Evolutionary conservation across 108 stramenopile genomes (phyloP), one percentile per base, ranked within the genome.

Genomic region (Pseudonitzschia multiseries): DNA sequence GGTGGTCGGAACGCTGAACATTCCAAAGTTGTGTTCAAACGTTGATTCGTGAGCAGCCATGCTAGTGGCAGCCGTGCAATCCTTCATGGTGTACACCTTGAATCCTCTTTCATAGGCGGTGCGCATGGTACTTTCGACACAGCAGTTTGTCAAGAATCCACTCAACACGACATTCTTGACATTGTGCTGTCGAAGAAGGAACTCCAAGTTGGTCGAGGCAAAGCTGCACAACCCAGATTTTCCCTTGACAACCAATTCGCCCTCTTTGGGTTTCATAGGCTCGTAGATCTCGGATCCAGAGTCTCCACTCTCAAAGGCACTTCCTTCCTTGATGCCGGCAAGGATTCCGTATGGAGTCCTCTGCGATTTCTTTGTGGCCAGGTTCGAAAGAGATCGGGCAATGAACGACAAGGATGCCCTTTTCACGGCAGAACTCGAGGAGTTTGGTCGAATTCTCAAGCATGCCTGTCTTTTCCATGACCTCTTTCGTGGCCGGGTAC

Each of bases 71-170:
- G 84, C 87, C 27, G 63, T 60, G 61, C 85, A 79, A 81, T 93
- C 92, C 73, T 84, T 87, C 41, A 93, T 73, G 3, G 89, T 89
- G 63, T 85, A 84, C 12, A 88, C 87, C 22, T 79, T 69, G 79
- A 83, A 93, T 66, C 92, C 91, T 22, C 78, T 75, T 76, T 92
- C 91, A 70, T 92, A 89, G 46, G 91, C 91, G 31, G 75, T 79
- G 13, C 92, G 84, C 92, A 90, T 93, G 46, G 88, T 84, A 13
- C 73, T 73, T 76, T 93, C 89, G 43, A 93, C 86, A 79, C 92
- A 93, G 67, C 89, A 89, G 68, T 93, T 90, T 69, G 92, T 93
- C 20, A 90, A 73, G 57, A 93, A 87, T 41, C 92, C 92, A 54
- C 68, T 81, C 31, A 93, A 41, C 14, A 84, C 78, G 17, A 93